Evolutionary conservation across 306 rosid genomes (phyloP).

Genomic region (cucumber (Cucumis sativus)): Cucumber_9930_V3 NC_026657.2:38418501-38419000

Average conservation of each 20-base stretch:
- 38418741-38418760: conserved; percentile 32
- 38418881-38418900: conserved; percentile 37
- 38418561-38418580: background rate
- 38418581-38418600: background rate
- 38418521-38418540: background rate
- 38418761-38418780: conserved; percentile 27
- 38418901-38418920: conserved; percentile 41
- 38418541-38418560: background rate
- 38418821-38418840: conserved; percentile 53
- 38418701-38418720: conserved; percentile 14
- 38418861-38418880: conserved; percentile 57
- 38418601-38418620: conserved; percentile 71
- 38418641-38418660: conserved; percentile 19
- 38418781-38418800: conserved; percentile 81
- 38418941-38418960: conserved; percentile 41
- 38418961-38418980: background rate
- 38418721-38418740: conserved; percentile 5
- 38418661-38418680: conserved; percentile 37
- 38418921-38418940: conserved; percentile 55
- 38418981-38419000: background rate
- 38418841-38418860: conserved; percentile 71
- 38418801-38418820: conserved; percentile 48
- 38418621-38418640: conserved; percentile 69
- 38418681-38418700: background rate
- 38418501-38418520: background rate